Evolutionary conservation across 306 rosid species (phyloP).

Genomic region (Macrotyloma uniflorum): DNA sequence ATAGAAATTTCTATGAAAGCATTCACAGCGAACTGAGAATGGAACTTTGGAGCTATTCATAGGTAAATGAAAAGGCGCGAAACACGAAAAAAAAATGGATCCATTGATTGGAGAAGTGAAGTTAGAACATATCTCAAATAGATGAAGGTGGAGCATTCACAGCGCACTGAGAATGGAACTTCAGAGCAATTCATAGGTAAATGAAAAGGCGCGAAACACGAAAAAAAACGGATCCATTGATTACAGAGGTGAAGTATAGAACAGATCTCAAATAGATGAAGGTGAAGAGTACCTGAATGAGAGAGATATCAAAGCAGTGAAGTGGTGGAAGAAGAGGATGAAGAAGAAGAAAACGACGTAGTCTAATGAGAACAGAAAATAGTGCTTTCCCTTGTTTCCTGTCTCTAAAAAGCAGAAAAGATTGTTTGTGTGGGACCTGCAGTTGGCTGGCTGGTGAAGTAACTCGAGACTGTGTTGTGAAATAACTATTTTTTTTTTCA

Average conservation of each 20-base stretch:
- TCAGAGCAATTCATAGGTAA: neutral
- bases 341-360: neutral
- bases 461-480: too few species aligned
- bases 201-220: neutral
- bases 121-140: conserved; percentile 3
- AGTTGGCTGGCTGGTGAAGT: too few species aligned
- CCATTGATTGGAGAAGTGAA: neutral
- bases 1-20: neutral
- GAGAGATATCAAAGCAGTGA: neutral
- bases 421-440: neutral
- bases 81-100: neutral
- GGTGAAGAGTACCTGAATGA: neutral
- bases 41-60: neutral
- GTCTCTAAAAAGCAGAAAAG: neutral
- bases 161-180: neutral
- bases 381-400: neutral
- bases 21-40: neutral
- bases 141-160: neutral
- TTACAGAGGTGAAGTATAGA: neutral
- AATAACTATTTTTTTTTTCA: too few species aligned
- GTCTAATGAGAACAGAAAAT: neutral
- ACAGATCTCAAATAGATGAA: conserved; percentile 3
- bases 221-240: neutral
- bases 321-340: neutral
- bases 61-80: neutral